phyloP scores from a whole-genome alignment of 176 grass and related monocot genomes.

The Oryza glumipatula region DNA sequence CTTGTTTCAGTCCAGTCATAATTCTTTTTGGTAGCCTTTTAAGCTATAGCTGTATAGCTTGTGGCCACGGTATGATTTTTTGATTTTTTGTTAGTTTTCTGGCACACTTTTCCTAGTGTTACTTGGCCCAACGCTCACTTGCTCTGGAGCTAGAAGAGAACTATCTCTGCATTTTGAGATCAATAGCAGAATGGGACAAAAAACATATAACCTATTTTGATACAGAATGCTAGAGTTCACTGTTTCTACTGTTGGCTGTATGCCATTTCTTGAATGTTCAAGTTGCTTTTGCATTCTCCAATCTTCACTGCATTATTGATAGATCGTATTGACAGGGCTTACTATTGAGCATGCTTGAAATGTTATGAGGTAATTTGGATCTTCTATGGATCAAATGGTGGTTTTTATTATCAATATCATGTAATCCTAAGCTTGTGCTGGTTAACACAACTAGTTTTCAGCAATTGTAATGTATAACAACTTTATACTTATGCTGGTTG shows the following conservation, averaged over 20 bases:
- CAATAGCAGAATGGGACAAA: conserved; percentile 4
- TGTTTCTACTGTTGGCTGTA: background rate
- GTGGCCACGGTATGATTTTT: conserved; percentile 2
- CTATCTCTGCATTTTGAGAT: conserved; percentile 20
- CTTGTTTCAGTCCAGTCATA: background rate
- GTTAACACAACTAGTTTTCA: conserved; percentile 17
- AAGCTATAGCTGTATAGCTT: background rate
- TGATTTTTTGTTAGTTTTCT: conserved; percentile 8
- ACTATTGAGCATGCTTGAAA: background rate
- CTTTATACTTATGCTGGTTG: background rate
- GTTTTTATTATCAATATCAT: background rate
- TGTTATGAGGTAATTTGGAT: conserved; percentile 1
- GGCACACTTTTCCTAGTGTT: background rate
- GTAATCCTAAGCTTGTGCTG: conserved; percentile 12
- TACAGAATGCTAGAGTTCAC: background rate
- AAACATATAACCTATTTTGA: background rate
- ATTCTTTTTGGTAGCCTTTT: background rate
- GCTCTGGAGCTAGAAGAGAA: background rate
- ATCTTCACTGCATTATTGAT: background rate
- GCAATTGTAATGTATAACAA: background rate
- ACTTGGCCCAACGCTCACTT: background rate
- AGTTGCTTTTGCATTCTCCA: background rate
- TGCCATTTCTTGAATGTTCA: background rate
- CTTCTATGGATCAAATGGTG: background rate
- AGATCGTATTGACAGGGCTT: background rate